Evolutionary conservation across 1,284 basidiomycete genomes (phyloP), one percentile per base, ranked within the genome.

Genomic region (Irpex sp.): DNA sequence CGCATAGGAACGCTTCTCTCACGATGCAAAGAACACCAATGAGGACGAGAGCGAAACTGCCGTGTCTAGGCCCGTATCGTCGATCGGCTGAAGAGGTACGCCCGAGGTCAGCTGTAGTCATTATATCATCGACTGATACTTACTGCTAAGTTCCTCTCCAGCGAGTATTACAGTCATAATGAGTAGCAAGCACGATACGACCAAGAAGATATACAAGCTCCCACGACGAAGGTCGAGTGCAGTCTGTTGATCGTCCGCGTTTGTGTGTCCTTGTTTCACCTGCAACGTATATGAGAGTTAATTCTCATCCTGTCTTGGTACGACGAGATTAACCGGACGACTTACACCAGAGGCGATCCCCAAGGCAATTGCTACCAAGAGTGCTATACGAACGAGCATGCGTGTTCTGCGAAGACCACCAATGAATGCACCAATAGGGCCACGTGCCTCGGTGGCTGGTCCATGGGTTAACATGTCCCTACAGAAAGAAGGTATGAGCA

Each of bases 141-240:
- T 36, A 63, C 62, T 52, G 6, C 13, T 8, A 3, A 31, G 19
- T 57, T 63, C 62, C 38, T 63, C 58, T 19, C 9, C 5, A 8
- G 17, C 52, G 17, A 63, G 52, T 1, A 49, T 44, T 13, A 60
- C 15, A 1, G 59, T 60, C 31, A 60, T 17, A 9, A 63, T 31
- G 11, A 56, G 26, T 9, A 63, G 44, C n/a, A 56, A 2, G 47
- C 31, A 47, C 1, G 48, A 13, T 5, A 63, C 58, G 40, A 49
- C 62, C 5, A 63, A 38, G 62, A 63, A 63, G 49, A 63, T 60
- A 26, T 60, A 56, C 36, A 60, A 21, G 58, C 51, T 57, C 2
- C 31, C 58, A 26, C 56, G 47, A 8, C 62, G 58, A 26, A 63
- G 44, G 34, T 6, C 26, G 44, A 47, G 36, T n/a, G 34, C 62